These are phyloP conservation scores for Peniophora sp. DNA, from an alignment of 1,284 basidiomycete genomes.

Conservation along the genomic window DNA sequence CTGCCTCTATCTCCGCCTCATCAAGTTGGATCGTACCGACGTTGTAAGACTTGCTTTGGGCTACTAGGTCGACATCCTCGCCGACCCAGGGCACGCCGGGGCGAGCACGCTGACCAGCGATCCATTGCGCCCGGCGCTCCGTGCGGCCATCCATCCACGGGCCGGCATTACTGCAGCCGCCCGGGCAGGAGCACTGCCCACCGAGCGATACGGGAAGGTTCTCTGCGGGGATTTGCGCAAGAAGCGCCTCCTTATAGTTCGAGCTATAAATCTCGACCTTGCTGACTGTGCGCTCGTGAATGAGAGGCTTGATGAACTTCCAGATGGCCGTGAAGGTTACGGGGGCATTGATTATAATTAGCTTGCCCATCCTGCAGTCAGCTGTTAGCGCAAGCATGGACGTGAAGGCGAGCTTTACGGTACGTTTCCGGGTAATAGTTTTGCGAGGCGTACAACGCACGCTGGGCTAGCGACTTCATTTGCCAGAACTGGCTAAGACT, in stretches of 20 bases:
- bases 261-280: slow-evolving; percentile 58
- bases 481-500: slow-evolving; percentile 68
- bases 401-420: slow-evolving; percentile 14
- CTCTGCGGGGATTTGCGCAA: slow-evolving; percentile 49
- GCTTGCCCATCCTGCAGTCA: slow-evolving; percentile 52
- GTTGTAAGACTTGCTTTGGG: neutral
- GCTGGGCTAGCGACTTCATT: slow-evolving; percentile 51
- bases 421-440: slow-evolving; percentile 73
- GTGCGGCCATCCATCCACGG: slow-evolving; percentile 61
- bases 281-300: slow-evolving; percentile 60
- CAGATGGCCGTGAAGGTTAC: slow-evolving; percentile 65
- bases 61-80: neutral
- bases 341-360: slow-evolving; percentile 64
- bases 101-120: slow-evolving; percentile 15
- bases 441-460: slow-evolving; percentile 64
- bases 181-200: slow-evolving; percentile 48
- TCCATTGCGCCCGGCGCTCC: slow-evolving; percentile 39
- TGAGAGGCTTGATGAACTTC: slow-evolving; percentile 59
- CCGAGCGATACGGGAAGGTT: slow-evolving; percentile 35
- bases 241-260: slow-evolving; percentile 46
- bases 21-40: neutral
- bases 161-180: slow-evolving; percentile 59
- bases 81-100: slow-evolving; percentile 9
- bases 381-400: neutral
- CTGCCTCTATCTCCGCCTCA: neutral